These are phyloP conservation scores for Fusarium graminum DNA, from an alignment of 2,329 filamentous ascomycete species.

Conservation along the genomic window DNA sequence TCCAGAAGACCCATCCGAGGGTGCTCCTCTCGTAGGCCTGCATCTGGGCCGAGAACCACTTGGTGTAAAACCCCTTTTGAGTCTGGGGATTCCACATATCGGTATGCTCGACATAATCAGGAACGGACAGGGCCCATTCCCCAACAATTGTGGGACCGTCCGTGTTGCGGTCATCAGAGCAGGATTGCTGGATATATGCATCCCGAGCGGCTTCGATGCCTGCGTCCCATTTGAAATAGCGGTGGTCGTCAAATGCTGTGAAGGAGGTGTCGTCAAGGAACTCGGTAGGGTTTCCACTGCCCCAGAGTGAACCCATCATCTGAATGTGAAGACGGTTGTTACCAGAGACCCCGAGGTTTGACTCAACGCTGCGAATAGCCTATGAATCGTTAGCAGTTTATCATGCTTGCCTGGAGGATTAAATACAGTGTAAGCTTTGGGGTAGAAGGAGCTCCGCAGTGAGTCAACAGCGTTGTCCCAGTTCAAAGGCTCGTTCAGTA, in stretches of 20 bases:
- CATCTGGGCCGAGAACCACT: slow-evolving; percentile 47
- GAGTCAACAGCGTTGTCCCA: slow-evolving; percentile 39
- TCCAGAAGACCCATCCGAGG: slow-evolving; percentile 47
- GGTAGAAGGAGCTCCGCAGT: slow-evolving; percentile 41
- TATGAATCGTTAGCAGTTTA: slow-evolving; percentile 6
- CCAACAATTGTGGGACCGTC: slow-evolving; percentile 64
- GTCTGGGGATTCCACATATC: slow-evolving; percentile 48
- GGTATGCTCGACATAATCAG: slow-evolving; percentile 61
- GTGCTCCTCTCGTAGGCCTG: slow-evolving; percentile 42
- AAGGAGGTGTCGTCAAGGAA: slow-evolving; percentile 58
- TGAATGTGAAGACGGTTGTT: slow-evolving; percentile 65
- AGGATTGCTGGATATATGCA: slow-evolving; percentile 64
- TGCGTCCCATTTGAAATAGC: slow-evolving; percentile 68
- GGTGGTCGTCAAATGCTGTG: slow-evolving; percentile 69
- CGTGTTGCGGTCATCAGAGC: slow-evolving; percentile 60
- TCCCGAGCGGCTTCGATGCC: slow-evolving; percentile 50
- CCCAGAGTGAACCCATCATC: slow-evolving; percentile 65
- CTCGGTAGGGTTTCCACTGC: slow-evolving; percentile 65
- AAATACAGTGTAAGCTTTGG: slow-evolving; percentile 38
- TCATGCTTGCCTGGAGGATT: fast-evolving
- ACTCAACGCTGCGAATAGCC: slow-evolving; percentile 63
- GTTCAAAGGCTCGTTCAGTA: slow-evolving; percentile 53
- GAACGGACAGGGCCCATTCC: slow-evolving; percentile 68
- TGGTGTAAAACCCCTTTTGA: slow-evolving; percentile 45
- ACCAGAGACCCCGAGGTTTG: slow-evolving; percentile 55